Evolutionary conservation across 495 filamentous ascomycete genomes (phyloP), one percentile per base, ranked within the genome.

Genomic region (Sporormia fimetaria): DNA sequence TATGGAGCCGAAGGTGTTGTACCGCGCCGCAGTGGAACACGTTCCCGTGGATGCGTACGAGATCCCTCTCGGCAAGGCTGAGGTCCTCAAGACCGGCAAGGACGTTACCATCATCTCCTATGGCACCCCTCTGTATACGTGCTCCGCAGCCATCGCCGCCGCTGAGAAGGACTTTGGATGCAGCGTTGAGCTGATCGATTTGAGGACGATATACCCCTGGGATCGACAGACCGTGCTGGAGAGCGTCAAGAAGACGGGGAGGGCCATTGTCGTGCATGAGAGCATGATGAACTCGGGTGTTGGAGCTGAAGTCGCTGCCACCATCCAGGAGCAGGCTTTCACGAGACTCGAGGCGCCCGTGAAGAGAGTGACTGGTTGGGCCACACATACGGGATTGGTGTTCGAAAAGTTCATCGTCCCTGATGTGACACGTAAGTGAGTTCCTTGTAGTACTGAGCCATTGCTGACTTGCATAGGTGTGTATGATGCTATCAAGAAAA

Each of bases 1-100:
- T 63, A 81, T 98, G 81, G 90, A 98, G 60, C 92, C 90, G 0
- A 98, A 98, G 66, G 78, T 87, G 6, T 65, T 98, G 11, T 98
- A 98, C 55, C 79, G 90, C 16, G 92, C 92, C 0, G 87, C 90
- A 0, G 85, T 94, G 20, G 90, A 98, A 58, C 83, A 96, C 59
- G 90, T 98, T 2, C 92, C 90, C 11, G 76, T 75, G 4, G 78
- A 70, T 25, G 67, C 80, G 12, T 98, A 95, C 56, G 77, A 75
- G 1, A 69, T 98, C 17, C 87, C 88, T 1, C 69, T 98, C 3
- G 85, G 78, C 33, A 87, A 85, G 57, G 90, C 90, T 0, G 88
- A 98, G 58, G 63, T 94, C 3, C 56, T 98, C 7, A 90, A 88
- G 57, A 69, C 77, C 37, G 90, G 90, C 22, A 76, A 71, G 26